A percentile compares a stretch with the other conserved stretches of the same genome.
phyloP scores from a whole-genome alignment of 2,329 filamentous ascomycete species.

The Lomentospora prolificans region DNA sequence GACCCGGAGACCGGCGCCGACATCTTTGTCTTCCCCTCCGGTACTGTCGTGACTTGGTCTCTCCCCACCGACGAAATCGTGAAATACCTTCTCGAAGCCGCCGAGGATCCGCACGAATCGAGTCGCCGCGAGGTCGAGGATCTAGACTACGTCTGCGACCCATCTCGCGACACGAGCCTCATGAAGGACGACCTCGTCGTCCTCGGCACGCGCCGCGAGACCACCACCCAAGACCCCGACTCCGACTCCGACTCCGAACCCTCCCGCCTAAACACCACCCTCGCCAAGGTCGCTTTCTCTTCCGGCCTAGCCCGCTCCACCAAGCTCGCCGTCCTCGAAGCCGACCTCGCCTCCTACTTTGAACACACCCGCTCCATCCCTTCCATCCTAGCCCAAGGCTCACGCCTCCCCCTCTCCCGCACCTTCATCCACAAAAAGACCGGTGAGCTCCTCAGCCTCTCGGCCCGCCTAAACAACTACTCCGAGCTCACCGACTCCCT shows the following conservation, averaged over 20 bases:
- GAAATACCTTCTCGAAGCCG: constrained; percentile 63
- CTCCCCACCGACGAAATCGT: constrained; percentile 69
- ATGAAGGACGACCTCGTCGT: constrained; percentile 85
- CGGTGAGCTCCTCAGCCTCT: constrained; percentile 78
- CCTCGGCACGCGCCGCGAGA: constrained; percentile 60
- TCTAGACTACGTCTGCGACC: constrained; percentile 75
- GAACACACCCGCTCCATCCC: constrained; percentile 78
- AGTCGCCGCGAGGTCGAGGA: constrained; percentile 74
- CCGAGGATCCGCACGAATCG: constrained; percentile 61
- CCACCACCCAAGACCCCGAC: neutral
- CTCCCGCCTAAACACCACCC: constrained; percentile 43
- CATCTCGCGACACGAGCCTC: constrained; percentile 59
- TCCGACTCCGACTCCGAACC: constrained; percentile 25
- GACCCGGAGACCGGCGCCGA: constrained; percentile 65
- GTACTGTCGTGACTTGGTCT: constrained; percentile 88
- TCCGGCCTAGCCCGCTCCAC: constrained; percentile 87
- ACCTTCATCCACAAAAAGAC: constrained; percentile 86
- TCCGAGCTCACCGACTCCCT: constrained; percentile 91
- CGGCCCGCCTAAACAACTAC: constrained; percentile 92
- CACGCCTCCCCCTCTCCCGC: constrained; percentile 36
- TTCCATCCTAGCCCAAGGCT: constrained; percentile 59
- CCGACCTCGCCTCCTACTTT: constrained; percentile 72
- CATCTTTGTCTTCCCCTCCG: constrained; percentile 91
- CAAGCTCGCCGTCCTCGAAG: constrained; percentile 87
- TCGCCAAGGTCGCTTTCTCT: constrained; percentile 94